Percentiles rank a stretch among this genome's conserved stretches.
Conservation (phyloP, 495 filamentous ascomycete genomes). For the Annulohypoxylon moriforme region DNA sequence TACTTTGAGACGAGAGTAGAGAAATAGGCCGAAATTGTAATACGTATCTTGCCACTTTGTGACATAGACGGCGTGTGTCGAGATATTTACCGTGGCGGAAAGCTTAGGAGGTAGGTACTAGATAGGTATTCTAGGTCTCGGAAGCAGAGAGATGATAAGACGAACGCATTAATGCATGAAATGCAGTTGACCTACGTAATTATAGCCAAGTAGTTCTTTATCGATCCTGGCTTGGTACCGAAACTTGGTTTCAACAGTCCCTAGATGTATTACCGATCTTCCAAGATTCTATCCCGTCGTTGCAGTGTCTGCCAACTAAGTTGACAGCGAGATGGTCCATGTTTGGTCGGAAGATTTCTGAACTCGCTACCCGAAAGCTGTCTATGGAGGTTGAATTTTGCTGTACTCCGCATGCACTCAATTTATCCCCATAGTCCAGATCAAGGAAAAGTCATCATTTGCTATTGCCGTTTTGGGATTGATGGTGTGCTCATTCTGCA, state of each 20-base stretch:
- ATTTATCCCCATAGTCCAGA: slow-evolving; percentile 43
- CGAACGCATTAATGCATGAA: not conserved
- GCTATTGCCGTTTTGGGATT: slow-evolving; percentile 37
- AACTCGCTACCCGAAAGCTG: slow-evolving; percentile 39
- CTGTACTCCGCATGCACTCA: slow-evolving; percentile 45
- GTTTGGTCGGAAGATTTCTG: slow-evolving; percentile 39
- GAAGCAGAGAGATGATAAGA: not conserved
- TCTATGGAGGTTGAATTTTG: slow-evolving; percentile 22
- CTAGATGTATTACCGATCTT: slow-evolving; percentile 13
- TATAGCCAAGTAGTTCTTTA: slow-evolving; percentile 6
- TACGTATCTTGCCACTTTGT: not conserved
- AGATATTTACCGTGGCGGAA: not conserved
- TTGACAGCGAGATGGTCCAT: slow-evolving; percentile 14
- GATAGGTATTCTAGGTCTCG: not conserved
- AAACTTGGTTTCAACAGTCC: slow-evolving; percentile 11
- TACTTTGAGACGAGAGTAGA: not conserved
- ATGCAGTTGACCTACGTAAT: not conserved
- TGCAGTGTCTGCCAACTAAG: slow-evolving; percentile 18
- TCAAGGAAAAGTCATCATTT: slow-evolving; percentile 34
- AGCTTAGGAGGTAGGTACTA: not conserved
- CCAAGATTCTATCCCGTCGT: slow-evolving; percentile 28
- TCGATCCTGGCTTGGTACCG: not conserved
- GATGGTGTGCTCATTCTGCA: slow-evolving; percentile 42
- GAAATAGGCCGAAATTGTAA: not conserved
- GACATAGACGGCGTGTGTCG: slow-evolving; percentile 12